Evolutionary conservation across 805 yeast species (phyloP).

Genomic region (Ogataea henricii): DNA sequence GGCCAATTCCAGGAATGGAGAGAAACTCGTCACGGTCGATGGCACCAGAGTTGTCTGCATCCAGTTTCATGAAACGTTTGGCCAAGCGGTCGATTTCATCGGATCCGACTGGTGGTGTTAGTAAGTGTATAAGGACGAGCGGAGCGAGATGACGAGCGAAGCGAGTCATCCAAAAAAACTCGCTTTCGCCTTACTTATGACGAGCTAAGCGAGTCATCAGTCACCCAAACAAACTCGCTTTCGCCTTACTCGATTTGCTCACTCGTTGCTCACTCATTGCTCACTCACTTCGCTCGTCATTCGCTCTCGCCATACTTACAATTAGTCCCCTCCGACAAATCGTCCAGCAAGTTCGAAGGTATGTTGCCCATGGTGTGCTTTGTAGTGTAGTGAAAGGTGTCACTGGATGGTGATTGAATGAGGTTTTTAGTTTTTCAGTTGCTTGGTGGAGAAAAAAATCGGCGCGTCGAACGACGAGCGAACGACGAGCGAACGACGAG

Average conservation of each 20-base stretch:
- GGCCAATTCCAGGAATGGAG: conserved; percentile 87
- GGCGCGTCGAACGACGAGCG: too few relatives aligned
- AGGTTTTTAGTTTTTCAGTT: neutral
- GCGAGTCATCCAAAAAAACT: too few relatives aligned
- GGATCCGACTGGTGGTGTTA: conserved; percentile 56
- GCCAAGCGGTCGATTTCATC: conserved; percentile 92
- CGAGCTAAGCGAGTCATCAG: too few relatives aligned
- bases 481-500: too few relatives aligned
- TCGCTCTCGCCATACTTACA: too few relatives aligned
- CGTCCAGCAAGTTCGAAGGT: conserved; percentile 53
- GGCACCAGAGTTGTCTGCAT: conserved; percentile 88
- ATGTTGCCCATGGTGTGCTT: conserved; percentile 35
- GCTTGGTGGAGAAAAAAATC: too few relatives aligned
- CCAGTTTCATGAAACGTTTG: conserved; percentile 92
- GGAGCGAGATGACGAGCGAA: too few relatives aligned
- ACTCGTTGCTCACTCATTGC: too few relatives aligned
- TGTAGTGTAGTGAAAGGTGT: neutral
- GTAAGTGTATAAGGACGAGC: neutral
- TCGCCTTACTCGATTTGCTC: too few relatives aligned
- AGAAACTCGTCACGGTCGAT: conserved; percentile 89
- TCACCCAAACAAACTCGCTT: too few relatives aligned
- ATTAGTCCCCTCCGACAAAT: conserved; percentile 77
- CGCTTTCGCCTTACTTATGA: too few relatives aligned
- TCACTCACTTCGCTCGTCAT: too few relatives aligned
- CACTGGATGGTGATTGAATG: neutral